A percentile compares a stretch with the other conserved stretches of the same genome.
Conservation (phyloP, 2,329 filamentous ascomycete genomes). For the Oidium heveae region DNA sequence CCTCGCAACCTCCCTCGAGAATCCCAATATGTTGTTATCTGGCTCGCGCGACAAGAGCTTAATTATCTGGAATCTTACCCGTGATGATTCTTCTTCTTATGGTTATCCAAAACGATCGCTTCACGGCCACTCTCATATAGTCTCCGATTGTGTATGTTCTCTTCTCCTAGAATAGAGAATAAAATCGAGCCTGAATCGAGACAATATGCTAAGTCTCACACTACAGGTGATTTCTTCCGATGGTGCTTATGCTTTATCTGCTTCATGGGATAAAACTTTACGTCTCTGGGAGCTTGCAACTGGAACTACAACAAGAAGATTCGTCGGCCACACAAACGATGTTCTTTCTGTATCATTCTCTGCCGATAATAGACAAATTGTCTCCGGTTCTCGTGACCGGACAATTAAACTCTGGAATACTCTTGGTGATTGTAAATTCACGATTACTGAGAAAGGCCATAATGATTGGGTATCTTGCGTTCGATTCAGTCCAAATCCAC, state of each 20-base stretch:
- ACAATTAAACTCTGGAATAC: constrained; percentile 99
- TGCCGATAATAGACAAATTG: constrained; percentile 99
- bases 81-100: constrained; percentile 90
- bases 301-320: constrained; percentile 89
- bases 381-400: constrained; percentile 92
- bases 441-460: constrained; percentile 99
- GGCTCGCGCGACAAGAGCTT: constrained; percentile 93
- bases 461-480: constrained; percentile 99
- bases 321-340: constrained; percentile 98
- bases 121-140: constrained; percentile 97
- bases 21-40: constrained; percentile 99
- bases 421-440: constrained; percentile 99
- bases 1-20: constrained; percentile 96
- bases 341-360: constrained; percentile 99
- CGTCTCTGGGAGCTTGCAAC: constrained; percentile 97
- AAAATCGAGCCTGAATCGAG: constrained; percentile 15
- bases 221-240: constrained; percentile 90
- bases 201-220: constrained; percentile 2
- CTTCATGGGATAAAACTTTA: constrained; percentile 99
- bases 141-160: constrained; percentile 92
- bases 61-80: constrained; percentile 99
- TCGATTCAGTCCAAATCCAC: constrained; percentile 97
- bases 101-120: constrained; percentile 98
- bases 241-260: constrained; percentile 94
- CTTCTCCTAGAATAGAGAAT: constrained; percentile 1